Evolutionary conservation across 495 filamentous ascomycete genomes (phyloP).

Genomic region (Jackrogersella multiformis): DNA sequence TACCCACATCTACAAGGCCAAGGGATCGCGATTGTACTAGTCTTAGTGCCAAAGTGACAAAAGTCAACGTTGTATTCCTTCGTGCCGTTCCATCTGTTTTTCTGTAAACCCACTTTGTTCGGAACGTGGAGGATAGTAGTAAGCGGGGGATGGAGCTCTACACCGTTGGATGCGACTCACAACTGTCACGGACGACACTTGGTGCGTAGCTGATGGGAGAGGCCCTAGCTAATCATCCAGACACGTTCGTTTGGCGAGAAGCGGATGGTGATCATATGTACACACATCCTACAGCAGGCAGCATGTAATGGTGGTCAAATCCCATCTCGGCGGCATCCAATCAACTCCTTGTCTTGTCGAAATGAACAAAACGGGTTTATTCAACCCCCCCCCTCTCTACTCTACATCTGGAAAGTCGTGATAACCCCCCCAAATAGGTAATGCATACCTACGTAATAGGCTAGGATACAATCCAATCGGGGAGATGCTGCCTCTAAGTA

Average conservation of each 20-base stretch:
- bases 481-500: conserved; percentile 26
- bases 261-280: conserved; percentile 28
- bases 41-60: conserved; percentile 17
- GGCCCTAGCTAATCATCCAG: conserved; percentile 22
- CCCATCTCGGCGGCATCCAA: conserved; percentile 43
- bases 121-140: conserved; percentile 32
- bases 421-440: conserved; percentile 28
- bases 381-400: conserved; percentile 13
- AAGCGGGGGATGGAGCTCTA: conserved; percentile 35
- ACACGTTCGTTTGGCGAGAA: conserved; percentile 23
- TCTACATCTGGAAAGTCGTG: conserved; percentile 31
- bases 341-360: conserved; percentile 32
- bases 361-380: conserved; percentile 25
- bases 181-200: conserved; percentile 11
- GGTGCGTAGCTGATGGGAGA: conserved; percentile 19
- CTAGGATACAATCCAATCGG: conserved; percentile 33
- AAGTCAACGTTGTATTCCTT: conserved; percentile 41
- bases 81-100: conserved; percentile 30
- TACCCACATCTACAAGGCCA: conserved; percentile 33
- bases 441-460: conserved; percentile 31
- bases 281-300: conserved; percentile 28
- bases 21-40: conserved; percentile 33
- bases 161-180: conserved; percentile 29
- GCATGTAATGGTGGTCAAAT: conserved; percentile 36
- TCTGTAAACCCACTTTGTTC: conserved; percentile 35